A percentile compares a stretch with the other conserved stretches of the same genome.
Conservation (phyloP, 1,284 basidiomycete species). For the Cryptococcus sp. region DNA sequence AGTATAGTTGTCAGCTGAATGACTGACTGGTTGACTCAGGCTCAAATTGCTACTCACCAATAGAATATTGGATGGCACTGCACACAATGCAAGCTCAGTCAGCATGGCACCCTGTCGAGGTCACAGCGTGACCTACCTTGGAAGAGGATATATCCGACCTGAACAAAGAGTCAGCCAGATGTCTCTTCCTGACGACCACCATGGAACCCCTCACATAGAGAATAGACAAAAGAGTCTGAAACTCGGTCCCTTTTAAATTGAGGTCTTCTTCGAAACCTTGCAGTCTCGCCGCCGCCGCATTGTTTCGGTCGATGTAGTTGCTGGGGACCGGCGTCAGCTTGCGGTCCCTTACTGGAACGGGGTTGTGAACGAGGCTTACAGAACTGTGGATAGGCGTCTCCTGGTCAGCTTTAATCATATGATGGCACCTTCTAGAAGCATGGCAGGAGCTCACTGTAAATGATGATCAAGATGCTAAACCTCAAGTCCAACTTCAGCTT, state of each 20-base stretch:
- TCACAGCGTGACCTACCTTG: slow-evolving; percentile 50
- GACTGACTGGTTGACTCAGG: neutral
- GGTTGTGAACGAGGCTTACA: neutral
- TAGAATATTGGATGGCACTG: slow-evolving; percentile 46
- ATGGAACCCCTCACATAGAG: slow-evolving; percentile 24
- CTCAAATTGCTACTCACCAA: slow-evolving; percentile 12
- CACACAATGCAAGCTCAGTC: neutral
- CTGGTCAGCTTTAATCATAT: neutral
- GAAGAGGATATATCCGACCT: slow-evolving; percentile 64
- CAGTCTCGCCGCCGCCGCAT: slow-evolving; percentile 33
- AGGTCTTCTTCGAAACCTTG: slow-evolving; percentile 41
- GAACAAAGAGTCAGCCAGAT: neutral
- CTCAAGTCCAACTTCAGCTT: slow-evolving; percentile 44
- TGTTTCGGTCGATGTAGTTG: slow-evolving; percentile 43
- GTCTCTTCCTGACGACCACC: neutral
- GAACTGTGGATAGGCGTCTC: neutral
- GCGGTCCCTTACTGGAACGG: neutral
- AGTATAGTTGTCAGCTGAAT: neutral
- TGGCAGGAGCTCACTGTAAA: slow-evolving; percentile 18
- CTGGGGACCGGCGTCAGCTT: slow-evolving; percentile 1
- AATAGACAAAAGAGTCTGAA: slow-evolving; percentile 34
- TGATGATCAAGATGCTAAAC: slow-evolving; percentile 31
- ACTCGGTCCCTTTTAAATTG: slow-evolving; percentile 28
- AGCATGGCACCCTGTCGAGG: neutral
- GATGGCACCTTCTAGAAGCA: neutral